A percentile compares a stretch with the other conserved stretches of the same genome.
Evolutionary conservation across 441 rosid genomes (phyloP).

Genomic region (Pelargonium cotyledonis): DNA sequence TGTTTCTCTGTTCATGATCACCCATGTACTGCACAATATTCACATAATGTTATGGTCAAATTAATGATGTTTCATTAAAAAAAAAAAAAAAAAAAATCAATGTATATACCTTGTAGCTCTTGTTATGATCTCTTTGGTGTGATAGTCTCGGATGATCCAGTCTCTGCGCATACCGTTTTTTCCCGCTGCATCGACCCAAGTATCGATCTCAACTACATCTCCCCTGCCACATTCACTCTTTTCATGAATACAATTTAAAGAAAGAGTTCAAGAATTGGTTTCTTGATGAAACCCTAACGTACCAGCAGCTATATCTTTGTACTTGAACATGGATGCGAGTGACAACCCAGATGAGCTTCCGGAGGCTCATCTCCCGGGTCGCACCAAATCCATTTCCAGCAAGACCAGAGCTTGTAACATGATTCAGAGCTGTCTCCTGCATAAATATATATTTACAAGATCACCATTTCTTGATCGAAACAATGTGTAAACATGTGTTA

Average conservation of each 20-base stretch:
- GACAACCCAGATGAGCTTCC: constrained; percentile 53
- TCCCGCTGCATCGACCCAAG: constrained; percentile 51
- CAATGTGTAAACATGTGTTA: neutral
- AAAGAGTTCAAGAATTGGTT: neutral
- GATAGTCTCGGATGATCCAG: constrained; percentile 46
- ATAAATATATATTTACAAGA: too few relatives aligned
- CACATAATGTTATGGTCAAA: neutral
- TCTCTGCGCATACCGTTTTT: constrained; percentile 53
- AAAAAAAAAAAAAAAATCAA: too few relatives aligned
- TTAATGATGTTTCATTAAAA: too few relatives aligned
- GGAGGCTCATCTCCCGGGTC: constrained; percentile 44
- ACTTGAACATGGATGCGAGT: constrained; percentile 50
- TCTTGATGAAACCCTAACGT: neutral
- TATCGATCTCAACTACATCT: constrained; percentile 53
- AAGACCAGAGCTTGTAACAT: constrained; percentile 44
- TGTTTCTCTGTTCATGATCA: constrained; percentile 52
- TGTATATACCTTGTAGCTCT: constrained; percentile 50
- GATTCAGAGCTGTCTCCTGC: constrained; percentile 56
- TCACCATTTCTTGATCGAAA: neutral
- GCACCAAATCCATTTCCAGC: constrained; percentile 51
- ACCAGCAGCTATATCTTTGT: constrained; percentile 46
- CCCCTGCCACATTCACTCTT: constrained; percentile 32
- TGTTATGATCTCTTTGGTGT: constrained; percentile 40
- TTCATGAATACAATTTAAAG: too few relatives aligned
- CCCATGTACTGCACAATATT: constrained; percentile 48